Conservation (phyloP, 176 grass and related monocot species). For the Carex pumila region DNA sequence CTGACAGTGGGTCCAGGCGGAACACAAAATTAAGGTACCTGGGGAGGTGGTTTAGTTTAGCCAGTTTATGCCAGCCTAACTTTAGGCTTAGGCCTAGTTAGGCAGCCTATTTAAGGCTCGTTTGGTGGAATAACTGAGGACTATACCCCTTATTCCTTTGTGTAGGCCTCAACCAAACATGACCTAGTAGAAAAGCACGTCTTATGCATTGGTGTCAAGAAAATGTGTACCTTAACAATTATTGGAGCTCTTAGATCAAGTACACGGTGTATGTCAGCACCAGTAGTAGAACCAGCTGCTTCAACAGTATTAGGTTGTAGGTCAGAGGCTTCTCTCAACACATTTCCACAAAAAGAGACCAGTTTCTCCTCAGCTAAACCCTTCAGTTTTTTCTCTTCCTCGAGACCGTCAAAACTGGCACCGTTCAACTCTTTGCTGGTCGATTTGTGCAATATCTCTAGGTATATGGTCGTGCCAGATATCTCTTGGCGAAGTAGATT, state of each 20-base stretch:
- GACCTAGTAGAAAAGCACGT: background rate
- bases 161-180: too few relatives aligned
- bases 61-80: too few relatives aligned
- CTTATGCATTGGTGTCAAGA: constrained; percentile 13
- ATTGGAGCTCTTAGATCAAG: constrained; percentile 84
- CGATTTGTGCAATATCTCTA: constrained; percentile 96
- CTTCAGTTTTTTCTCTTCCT: constrained; percentile 56
- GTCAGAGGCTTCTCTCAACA: constrained; percentile 92
- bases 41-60: too few relatives aligned
- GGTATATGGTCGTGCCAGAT: constrained; percentile 85
- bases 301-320: constrained; percentile 73
- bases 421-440: constrained; percentile 33
- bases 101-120: too few relatives aligned
- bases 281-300: constrained; percentile 41
- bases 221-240: constrained; percentile 84
- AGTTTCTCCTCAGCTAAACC: constrained; percentile 81
- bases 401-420: constrained; percentile 27
- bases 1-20: too few relatives aligned
- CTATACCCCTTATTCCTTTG: too few relatives aligned
- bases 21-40: too few relatives aligned
- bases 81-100: too few relatives aligned
- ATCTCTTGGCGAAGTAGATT: constrained; percentile 98
- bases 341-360: constrained; percentile 83
- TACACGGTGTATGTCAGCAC: constrained; percentile 75
- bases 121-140: too few relatives aligned